Evolutionary conservation across 2,329 filamentous ascomycete genomes (phyloP).

Genomic region (Herpotrichia juniperi): DNA sequence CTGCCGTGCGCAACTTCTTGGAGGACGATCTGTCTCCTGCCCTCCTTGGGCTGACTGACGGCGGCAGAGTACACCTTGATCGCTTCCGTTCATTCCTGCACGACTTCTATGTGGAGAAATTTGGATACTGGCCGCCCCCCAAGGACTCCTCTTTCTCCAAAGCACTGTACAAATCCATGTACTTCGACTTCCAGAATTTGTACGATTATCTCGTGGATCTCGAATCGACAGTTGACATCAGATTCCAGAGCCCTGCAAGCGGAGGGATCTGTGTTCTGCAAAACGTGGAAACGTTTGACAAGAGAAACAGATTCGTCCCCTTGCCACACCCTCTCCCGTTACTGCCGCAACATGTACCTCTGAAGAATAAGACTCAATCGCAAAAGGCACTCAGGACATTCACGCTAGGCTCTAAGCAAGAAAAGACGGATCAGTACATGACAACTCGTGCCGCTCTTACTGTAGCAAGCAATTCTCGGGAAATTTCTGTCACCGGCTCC

Average conservation of each 20-base stretch:
- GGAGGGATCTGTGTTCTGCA: slow-evolving; percentile 75
- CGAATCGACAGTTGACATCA: slow-evolving; percentile 56
- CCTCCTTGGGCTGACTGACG: slow-evolving; percentile 67
- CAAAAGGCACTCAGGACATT: slow-evolving; percentile 44
- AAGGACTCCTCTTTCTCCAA: slow-evolving; percentile 61
- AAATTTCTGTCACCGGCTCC: slow-evolving; percentile 45
- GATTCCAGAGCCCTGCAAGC: slow-evolving; percentile 61
- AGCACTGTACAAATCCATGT: slow-evolving; percentile 65
- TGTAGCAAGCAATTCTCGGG: slow-evolving; percentile 55
- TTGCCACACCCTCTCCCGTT: slow-evolving; percentile 71
- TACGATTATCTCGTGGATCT: slow-evolving; percentile 75
- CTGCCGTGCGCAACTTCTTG: slow-evolving; percentile 70
- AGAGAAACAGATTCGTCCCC: slow-evolving; percentile 62
- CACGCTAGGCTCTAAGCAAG: slow-evolving; percentile 42
- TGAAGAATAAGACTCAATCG: slow-evolving; percentile 29
- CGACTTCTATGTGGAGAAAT: slow-evolving; percentile 68
- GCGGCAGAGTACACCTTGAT: slow-evolving; percentile 70
- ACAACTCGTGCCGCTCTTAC: slow-evolving; percentile 60
- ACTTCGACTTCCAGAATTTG: slow-evolving; percentile 71
- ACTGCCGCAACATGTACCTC: slow-evolving; percentile 58
- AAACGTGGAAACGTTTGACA: slow-evolving; percentile 70
- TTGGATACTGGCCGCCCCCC: slow-evolving; percentile 75
- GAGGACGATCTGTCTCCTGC: slow-evolving; percentile 72
- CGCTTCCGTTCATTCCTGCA: slow-evolving; percentile 73
- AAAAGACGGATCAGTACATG: slow-evolving; percentile 56